Conservation (phyloP, 2,329 filamentous ascomycete species). For the Fusarium austroafricanum region DNA sequence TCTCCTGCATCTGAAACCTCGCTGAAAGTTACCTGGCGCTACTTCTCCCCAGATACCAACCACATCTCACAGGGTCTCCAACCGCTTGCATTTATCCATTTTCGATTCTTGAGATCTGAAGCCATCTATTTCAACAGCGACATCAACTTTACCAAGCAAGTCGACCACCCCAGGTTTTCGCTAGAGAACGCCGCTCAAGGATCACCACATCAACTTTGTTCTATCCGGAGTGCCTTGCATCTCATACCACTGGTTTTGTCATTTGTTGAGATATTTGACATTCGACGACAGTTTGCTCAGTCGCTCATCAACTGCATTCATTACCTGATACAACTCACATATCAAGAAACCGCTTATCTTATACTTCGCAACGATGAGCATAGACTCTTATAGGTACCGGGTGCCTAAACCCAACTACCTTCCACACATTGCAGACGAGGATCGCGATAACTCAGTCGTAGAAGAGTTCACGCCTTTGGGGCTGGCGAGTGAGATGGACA, state of each 20-base stretch:
- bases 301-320: conserved; percentile 10
- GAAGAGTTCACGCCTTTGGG: conserved; percentile 65
- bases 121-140: conserved; percentile 30
- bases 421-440: conserved; percentile 64
- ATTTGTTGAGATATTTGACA: neutral
- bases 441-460: conserved; percentile 64
- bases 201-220: neutral
- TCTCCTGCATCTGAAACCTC: neutral
- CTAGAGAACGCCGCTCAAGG: neutral
- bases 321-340: neutral
- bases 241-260: neutral
- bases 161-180: neutral
- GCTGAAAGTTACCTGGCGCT: conserved; percentile 1
- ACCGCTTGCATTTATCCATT: conserved; percentile 37
- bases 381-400: conserved; percentile 63
- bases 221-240: neutral
- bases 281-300: conserved; percentile 18
- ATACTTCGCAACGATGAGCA: conserved; percentile 48
- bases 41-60: conserved; percentile 10
- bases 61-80: conserved; percentile 16
- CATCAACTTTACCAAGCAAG: conserved; percentile 26
- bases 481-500: conserved; percentile 63
- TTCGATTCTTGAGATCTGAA: conserved; percentile 28
- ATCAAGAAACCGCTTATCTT: conserved; percentile 3
- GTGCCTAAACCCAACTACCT: conserved; percentile 71